A percentile compares a stretch with the other conserved stretches of the same genome.
phyloP scores from a whole-genome alignment of 106 monocot species.

The Dendrobium chrysotoxum region DNA sequence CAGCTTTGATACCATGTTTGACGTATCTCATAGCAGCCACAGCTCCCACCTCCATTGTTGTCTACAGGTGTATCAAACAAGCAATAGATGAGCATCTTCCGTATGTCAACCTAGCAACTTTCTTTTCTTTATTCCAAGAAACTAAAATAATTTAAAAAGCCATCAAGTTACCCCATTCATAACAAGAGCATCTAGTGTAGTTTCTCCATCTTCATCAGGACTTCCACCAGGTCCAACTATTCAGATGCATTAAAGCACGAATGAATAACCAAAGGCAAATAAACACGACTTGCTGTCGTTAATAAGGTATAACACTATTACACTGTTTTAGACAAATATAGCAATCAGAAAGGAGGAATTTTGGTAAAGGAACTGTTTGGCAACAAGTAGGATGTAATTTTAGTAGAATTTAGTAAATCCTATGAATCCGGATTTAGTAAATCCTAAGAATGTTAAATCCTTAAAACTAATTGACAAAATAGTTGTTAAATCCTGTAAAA shows the following conservation, averaged over 20 bases:
- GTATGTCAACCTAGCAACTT: not conserved
- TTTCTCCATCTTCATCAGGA: slow-evolving; percentile 98
- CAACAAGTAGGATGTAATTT: no score
- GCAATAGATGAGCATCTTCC: slow-evolving; percentile 15
- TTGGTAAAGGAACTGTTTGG: no score
- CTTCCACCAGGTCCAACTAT: slow-evolving; percentile 94
- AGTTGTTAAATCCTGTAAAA: no score
- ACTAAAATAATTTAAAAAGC: not conserved
- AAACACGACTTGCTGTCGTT: not conserved
- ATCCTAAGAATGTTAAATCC: no score
- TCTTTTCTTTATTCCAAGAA: not conserved
- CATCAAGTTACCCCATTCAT: slow-evolving; percentile 78
- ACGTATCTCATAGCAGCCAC: slow-evolving; percentile 92
- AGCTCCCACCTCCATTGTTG: slow-evolving; percentile 88
- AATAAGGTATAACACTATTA: not conserved
- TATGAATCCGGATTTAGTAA: no score
- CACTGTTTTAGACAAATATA: no score
- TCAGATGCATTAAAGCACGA: slow-evolving; percentile 3
- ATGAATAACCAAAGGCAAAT: not conserved
- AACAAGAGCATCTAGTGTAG: slow-evolving; percentile 85
- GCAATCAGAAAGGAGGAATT: no score
- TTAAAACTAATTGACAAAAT: no score
- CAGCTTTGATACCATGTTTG: slow-evolving; percentile 85
- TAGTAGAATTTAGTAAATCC: no score
- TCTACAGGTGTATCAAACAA: slow-evolving; percentile 37